These are phyloP conservation scores for Chlamydomonas urium DNA, from an alignment of 139 green algal genomes.

Conservation along the genomic window DNA sequence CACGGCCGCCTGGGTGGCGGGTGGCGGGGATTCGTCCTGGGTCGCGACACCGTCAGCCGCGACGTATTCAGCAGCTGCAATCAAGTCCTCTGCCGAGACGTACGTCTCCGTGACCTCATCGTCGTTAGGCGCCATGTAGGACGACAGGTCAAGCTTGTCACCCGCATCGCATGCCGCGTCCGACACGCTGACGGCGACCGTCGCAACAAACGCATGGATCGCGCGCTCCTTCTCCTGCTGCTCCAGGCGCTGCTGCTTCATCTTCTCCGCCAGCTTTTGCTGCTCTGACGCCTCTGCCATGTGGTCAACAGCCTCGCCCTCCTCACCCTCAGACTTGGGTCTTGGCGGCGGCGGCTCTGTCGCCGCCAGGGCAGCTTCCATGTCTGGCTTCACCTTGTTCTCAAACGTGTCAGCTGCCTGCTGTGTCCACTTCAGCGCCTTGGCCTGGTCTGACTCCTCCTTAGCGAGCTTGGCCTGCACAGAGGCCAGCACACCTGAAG, in stretches of 20 bases:
- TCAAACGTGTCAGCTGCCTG: neutral
- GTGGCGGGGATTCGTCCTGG: neutral
- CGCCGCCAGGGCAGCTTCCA: neutral
- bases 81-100: neutral
- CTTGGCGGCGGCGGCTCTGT: neutral
- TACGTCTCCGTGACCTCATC: neutral
- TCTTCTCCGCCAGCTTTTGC: neutral
- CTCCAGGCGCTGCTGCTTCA: neutral
- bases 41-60: neutral
- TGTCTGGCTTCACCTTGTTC: conserved; percentile 1
- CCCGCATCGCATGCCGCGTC: neutral
- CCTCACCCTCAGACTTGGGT: too few relatives aligned
- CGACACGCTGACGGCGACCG: neutral
- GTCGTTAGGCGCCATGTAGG: neutral
- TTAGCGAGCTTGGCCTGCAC: neutral
- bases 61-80: neutral
- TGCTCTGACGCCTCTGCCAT: neutral
- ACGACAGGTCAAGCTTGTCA: neutral
- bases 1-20: too few relatives aligned
- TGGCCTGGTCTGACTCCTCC: neutral
- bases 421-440: neutral
- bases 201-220: neutral
- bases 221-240: neutral
- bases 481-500: neutral
- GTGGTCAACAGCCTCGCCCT: too few relatives aligned